Conservation (phyloP, 768 basidiomycete genomes). For the Rhizopogon vesiculosus region DNA sequence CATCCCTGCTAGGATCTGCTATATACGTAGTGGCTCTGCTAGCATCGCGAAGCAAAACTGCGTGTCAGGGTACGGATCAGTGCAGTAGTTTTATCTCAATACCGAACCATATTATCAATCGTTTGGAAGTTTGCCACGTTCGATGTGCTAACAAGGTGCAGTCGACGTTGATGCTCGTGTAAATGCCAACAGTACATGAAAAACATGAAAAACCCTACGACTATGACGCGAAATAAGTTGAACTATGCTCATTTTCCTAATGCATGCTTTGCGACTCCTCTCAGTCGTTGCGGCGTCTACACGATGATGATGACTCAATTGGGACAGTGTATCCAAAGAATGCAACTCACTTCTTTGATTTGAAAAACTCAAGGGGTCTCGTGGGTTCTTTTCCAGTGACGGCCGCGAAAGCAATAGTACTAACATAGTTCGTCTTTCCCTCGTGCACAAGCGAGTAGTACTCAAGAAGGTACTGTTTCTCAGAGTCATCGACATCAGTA, state of each 20-base stretch:
- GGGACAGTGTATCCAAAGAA: neutral
- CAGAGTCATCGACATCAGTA: constrained; percentile 9
- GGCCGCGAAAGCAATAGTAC: neutral
- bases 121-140: neutral
- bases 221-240: neutral
- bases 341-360: neutral
- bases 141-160: neutral
- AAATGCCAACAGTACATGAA: neutral
- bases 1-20: constrained; percentile 65
- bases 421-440: constrained; percentile 24
- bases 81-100: constrained; percentile 30
- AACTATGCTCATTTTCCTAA: neutral
- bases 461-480: constrained; percentile 29
- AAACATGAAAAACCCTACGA: neutral
- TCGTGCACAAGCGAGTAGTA: constrained; percentile 27
- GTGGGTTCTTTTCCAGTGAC: neutral
- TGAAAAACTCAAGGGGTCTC: neutral
- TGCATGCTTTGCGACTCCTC: neutral
- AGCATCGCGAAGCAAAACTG: constrained; percentile 59
- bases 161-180: neutral
- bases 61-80: constrained; percentile 57
- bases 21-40: constrained; percentile 71
- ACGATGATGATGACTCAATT: neutral
- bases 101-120: neutral
- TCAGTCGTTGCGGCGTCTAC: neutral